Evolutionary conservation across 495 filamentous ascomycete species (phyloP).

Genomic region (Letharia lupina): DNA sequence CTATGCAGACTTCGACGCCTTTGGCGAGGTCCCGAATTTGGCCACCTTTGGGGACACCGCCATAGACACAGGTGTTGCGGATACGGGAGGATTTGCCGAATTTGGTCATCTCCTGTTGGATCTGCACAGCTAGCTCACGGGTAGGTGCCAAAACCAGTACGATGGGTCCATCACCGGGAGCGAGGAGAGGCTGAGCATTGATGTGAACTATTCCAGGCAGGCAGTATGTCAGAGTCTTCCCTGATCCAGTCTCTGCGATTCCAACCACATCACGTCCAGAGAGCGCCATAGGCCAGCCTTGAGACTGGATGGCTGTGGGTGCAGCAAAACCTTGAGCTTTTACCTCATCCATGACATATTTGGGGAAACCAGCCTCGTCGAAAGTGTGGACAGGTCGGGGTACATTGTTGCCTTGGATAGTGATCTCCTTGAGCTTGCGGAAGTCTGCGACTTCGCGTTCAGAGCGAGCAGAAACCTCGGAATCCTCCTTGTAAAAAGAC

Average conservation of each 20-base stretch:
- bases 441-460: slow-evolving; percentile 76
- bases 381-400: slow-evolving; percentile 93
- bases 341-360: slow-evolving; percentile 95
- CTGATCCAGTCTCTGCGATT: slow-evolving; percentile 98
- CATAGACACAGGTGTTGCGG: slow-evolving; percentile 98
- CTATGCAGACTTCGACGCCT: slow-evolving; percentile 87
- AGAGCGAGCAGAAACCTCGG: slow-evolving; percentile 64
- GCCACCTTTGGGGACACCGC: slow-evolving; percentile 92
- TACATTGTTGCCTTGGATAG: slow-evolving; percentile 65
- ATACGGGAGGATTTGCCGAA: slow-evolving; percentile 97
- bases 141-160: slow-evolving; percentile 92
- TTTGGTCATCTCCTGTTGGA: slow-evolving; percentile 89
- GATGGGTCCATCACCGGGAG: slow-evolving; percentile 95
- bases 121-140: slow-evolving; percentile 95
- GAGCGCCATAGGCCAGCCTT: slow-evolving; percentile 98
- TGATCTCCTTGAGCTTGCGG: slow-evolving; percentile 70
- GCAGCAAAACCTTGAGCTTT: slow-evolving; percentile 91
- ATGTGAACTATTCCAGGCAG: slow-evolving; percentile 98
- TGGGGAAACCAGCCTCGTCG: slow-evolving; percentile 93
- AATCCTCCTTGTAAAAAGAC: slow-evolving; percentile 95
- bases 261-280: slow-evolving; percentile 97
- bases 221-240: slow-evolving; percentile 98
- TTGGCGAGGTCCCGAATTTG: slow-evolving; percentile 90
- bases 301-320: slow-evolving; percentile 93
- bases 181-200: slow-evolving; percentile 94